phyloP scores from a whole-genome alignment of 2,329 filamentous ascomycete genomes.

The Trematosphaeria pertusa region DNA sequence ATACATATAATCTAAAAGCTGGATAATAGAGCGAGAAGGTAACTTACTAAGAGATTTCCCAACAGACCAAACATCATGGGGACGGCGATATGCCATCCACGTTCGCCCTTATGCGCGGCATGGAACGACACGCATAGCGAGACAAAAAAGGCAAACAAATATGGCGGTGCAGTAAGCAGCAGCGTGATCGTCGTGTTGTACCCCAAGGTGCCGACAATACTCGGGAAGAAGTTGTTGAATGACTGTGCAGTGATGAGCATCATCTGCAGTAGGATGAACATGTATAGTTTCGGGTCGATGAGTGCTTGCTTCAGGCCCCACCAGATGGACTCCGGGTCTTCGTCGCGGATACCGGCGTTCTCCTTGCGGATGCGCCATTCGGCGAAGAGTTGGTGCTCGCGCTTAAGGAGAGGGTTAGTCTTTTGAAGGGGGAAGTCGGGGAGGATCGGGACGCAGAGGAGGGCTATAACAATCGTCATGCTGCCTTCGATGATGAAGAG shows the following conservation, averaged over 20 bases:
- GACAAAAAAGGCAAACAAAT: constrained; percentile 36
- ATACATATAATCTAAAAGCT: background rate
- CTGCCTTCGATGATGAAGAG: too few species aligned
- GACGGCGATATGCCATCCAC: constrained; percentile 62
- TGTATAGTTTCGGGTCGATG: constrained; percentile 22
- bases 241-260: constrained; percentile 25
- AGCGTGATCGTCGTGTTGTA: constrained; percentile 40
- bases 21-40: too few species aligned
- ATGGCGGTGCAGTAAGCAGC: constrained; percentile 37
- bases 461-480: constrained; percentile 15
- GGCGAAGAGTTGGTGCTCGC: constrained; percentile 49
- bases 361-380: constrained; percentile 49
- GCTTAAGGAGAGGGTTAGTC: constrained; percentile 54
- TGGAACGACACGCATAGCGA: constrained; percentile 45
- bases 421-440: constrained; percentile 36
- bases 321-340: constrained; percentile 5
- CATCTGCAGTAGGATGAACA: constrained; percentile 26
- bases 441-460: constrained; percentile 28
- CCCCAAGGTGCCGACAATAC: constrained; percentile 39
- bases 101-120: constrained; percentile 60
- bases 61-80: constrained; percentile 60
- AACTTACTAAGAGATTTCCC: constrained; percentile 55
- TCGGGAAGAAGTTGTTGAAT: constrained; percentile 44
- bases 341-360: constrained; percentile 36
- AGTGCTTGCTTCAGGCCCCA: constrained; percentile 20